Evolutionary conservation across 345 rosid genomes (phyloP).

Genomic region (Nasturtium officinale): DNA sequence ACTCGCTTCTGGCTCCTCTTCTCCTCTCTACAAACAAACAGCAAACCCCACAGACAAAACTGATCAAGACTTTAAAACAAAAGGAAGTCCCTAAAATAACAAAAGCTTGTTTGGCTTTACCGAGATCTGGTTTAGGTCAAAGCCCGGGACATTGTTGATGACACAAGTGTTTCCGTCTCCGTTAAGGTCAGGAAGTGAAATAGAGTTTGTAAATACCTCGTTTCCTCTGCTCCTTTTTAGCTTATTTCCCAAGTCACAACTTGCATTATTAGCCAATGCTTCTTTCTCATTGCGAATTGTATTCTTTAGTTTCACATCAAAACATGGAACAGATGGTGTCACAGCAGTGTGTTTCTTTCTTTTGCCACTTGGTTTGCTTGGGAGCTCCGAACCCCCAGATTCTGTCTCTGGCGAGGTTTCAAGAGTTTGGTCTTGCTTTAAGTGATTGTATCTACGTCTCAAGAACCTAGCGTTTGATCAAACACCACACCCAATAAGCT

Average conservation of each 20-base stretch:
- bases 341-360: slow-evolving; percentile 40
- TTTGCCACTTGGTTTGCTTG: slow-evolving; percentile 38
- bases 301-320: slow-evolving; percentile 47
- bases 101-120: slow-evolving; percentile 45
- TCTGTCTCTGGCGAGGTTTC: slow-evolving; percentile 20
- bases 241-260: slow-evolving; percentile 47
- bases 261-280: slow-evolving; percentile 20
- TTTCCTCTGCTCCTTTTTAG: slow-evolving; percentile 43
- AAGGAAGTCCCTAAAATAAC: background rate
- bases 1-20: slow-evolving; percentile 59
- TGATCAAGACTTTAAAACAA: background rate
- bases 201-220: slow-evolving; percentile 20
- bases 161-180: slow-evolving; percentile 49
- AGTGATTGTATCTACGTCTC: slow-evolving; percentile 57
- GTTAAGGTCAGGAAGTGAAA: slow-evolving; percentile 45
- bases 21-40: slow-evolving; percentile 62
- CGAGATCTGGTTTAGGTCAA: slow-evolving; percentile 90
- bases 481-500: slow-evolving; percentile 25
- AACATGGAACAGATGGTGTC: background rate
- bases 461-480: slow-evolving; percentile 57
- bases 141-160: slow-evolving; percentile 47
- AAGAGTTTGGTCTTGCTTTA: slow-evolving; percentile 54
- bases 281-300: slow-evolving; percentile 38
- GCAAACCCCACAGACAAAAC: slow-evolving; percentile 26
- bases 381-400: slow-evolving; percentile 32